phyloP scores from a whole-genome alignment of 768 basidiomycete species.

The Suillus sp. region DNA sequence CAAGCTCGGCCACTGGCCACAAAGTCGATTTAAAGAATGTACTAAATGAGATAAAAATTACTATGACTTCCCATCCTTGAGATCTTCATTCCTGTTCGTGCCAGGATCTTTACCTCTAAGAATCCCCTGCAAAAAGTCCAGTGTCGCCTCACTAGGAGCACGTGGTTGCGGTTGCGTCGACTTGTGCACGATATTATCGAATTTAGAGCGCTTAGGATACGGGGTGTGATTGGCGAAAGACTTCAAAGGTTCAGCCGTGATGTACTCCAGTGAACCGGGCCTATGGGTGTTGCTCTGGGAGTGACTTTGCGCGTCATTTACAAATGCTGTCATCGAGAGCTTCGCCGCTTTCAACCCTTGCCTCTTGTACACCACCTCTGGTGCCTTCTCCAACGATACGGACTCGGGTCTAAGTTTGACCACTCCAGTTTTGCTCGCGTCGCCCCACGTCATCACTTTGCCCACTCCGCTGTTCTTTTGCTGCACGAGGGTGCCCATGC shows the following conservation, averaged over 20 bases:
- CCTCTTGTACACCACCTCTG: constrained; percentile 48
- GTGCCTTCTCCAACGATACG: constrained; percentile 38
- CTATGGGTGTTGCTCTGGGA: constrained; percentile 44
- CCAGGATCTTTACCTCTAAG: neutral
- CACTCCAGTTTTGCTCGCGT: constrained; percentile 30
- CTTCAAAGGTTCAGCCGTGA: constrained; percentile 32
- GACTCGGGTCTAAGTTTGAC: constrained; percentile 32
- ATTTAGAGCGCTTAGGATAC: neutral
- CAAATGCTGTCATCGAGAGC: constrained; percentile 35
- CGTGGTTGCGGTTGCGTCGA: neutral
- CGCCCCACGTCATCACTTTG: constrained; percentile 31
- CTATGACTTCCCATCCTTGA: neutral
- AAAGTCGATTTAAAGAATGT: constrained; percentile 2
- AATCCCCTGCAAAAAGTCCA: neutral
- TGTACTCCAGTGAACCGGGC: constrained; percentile 55
- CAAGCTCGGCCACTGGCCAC: neutral
- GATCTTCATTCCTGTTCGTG: neutral
- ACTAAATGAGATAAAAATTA: neutral
- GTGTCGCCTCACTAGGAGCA: neutral
- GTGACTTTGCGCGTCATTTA: constrained; percentile 34
- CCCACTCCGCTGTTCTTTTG: constrained; percentile 21
- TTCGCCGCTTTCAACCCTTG: constrained; percentile 41
- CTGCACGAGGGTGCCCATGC: constrained; percentile 29
- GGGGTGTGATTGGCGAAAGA: neutral
- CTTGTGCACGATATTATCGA: neutral